These are phyloP conservation scores for Aspergillus sp. DNA, from an alignment of 2,329 filamentous ascomycete species.

Conservation along the genomic window DNA sequence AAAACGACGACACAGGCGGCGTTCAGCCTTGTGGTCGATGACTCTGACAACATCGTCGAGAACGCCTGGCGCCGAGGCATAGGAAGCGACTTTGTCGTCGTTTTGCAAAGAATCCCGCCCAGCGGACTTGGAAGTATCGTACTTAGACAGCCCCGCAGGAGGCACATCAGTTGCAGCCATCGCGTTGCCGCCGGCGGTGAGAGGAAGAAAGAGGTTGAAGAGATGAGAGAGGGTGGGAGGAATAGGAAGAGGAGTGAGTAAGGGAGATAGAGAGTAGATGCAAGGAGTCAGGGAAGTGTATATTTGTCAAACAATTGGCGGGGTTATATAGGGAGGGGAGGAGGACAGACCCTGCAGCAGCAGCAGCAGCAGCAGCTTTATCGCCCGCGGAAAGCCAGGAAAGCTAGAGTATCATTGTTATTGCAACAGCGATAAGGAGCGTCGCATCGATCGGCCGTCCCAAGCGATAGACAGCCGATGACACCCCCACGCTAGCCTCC, in stretches of 20 bases:
- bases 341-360: too few relatives aligned
- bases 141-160: not conserved
- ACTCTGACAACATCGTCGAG: conserved; percentile 29
- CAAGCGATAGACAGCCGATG: not conserved
- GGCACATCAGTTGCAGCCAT: conserved; percentile 3
- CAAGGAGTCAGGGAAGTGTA: not conserved
- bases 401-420: conserved; percentile 2
- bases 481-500: conserved; percentile 9
- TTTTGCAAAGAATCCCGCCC: conserved; percentile 9
- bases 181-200: too few relatives aligned
- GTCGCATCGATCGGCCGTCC: conserved; percentile 1
- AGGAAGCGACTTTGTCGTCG: conserved; percentile 10
- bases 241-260: not conserved
- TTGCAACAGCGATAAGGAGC: conserved; percentile 1
- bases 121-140: conserved; percentile 9
- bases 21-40: conserved; percentile 47
- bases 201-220: not conserved
- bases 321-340: too few relatives aligned
- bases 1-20: conserved; percentile 54
- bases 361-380: too few relatives aligned
- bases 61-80: conserved; percentile 13
- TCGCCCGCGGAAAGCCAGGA: not conserved
- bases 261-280: not conserved
- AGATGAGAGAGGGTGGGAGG: not conserved
- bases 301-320: too few relatives aligned